These are phyloP conservation scores for Beauveria sp. DNA, from an alignment of 2,329 filamentous ascomycete genomes.

Conservation along the genomic window DNA sequence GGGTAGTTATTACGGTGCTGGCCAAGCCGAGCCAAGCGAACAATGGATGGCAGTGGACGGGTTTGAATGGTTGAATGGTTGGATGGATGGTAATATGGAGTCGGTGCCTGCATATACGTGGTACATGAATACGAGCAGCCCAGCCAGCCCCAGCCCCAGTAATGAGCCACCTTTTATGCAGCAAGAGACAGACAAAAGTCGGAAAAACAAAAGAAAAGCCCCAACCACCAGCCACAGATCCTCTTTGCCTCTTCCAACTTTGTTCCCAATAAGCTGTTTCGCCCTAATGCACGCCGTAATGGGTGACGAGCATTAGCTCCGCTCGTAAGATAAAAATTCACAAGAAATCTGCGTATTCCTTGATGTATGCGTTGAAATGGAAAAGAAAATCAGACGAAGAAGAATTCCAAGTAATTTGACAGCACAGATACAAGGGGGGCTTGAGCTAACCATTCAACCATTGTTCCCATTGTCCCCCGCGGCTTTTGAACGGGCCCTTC, in stretches of 20 bases:
- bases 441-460: too few species aligned
- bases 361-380: not conserved
- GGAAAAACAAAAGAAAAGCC: not conserved
- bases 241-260: not conserved
- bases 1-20: not conserved
- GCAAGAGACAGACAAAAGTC: not conserved
- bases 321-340: not conserved
- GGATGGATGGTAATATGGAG: not conserved
- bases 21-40: not conserved
- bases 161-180: not conserved
- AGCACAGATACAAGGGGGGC: too few species aligned
- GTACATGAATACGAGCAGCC: conserved; percentile 4
- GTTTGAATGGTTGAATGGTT: not conserved
- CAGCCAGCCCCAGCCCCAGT: not conserved
- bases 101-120: conserved; percentile 9
- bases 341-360: not conserved
- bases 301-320: conserved; percentile 5
- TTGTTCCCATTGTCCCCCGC: too few species aligned
- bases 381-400: not conserved
- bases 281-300: conserved; percentile 3
- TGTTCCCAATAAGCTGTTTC: not conserved
- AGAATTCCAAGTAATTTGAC: not conserved
- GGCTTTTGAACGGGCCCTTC: too few species aligned
- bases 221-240: conserved; percentile 5
- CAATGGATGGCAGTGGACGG: not conserved